Percentiles rank a stretch among this genome's conserved stretches.
These are phyloP conservation scores for Populus alba DNA, from an alignment of 345 rosid genomes.

Conservation along the genomic window DNA sequence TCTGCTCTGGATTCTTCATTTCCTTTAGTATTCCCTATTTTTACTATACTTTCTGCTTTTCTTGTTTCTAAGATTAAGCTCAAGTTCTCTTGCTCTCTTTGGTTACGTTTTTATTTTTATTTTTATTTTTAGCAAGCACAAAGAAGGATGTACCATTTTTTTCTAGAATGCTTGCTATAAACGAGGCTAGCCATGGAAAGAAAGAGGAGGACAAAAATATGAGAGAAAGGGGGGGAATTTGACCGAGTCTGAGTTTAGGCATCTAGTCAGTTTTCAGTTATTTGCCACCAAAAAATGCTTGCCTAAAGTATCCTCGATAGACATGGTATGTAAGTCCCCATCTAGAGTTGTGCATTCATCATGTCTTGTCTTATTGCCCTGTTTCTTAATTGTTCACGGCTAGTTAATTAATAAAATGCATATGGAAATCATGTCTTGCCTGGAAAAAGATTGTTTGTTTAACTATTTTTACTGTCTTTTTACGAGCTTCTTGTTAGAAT, in stretches of 20 bases:
- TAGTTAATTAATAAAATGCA: no score
- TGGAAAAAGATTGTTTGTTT: no score
- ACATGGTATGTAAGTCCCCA: no score
- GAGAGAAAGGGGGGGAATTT: slow-evolving; percentile 11
- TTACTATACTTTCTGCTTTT: slow-evolving; percentile 7
- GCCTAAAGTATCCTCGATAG: no score
- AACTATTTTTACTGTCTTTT: no score
- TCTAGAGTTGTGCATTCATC: no score
- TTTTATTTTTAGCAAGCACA: neutral
- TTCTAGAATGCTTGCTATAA: slow-evolving; percentile 23
- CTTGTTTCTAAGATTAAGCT: no score
- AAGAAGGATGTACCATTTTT: neutral
- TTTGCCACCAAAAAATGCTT: neutral
- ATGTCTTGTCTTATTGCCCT: no score
- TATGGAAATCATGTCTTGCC: no score
- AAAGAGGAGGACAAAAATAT: neutral
- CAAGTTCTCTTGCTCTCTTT: neutral
- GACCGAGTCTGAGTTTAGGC: slow-evolving; percentile 24
- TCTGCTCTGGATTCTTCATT: slow-evolving; percentile 36
- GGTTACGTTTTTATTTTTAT: neutral
- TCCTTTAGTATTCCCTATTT: slow-evolving; percentile 44
- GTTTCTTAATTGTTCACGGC: no score
- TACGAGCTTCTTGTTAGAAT: no score
- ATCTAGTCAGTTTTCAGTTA: neutral
- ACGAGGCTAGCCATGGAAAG: slow-evolving; percentile 32